phyloP scores from a whole-genome alignment of 1,284 basidiomycete genomes.

The Rhodotorula sp. region DNA sequence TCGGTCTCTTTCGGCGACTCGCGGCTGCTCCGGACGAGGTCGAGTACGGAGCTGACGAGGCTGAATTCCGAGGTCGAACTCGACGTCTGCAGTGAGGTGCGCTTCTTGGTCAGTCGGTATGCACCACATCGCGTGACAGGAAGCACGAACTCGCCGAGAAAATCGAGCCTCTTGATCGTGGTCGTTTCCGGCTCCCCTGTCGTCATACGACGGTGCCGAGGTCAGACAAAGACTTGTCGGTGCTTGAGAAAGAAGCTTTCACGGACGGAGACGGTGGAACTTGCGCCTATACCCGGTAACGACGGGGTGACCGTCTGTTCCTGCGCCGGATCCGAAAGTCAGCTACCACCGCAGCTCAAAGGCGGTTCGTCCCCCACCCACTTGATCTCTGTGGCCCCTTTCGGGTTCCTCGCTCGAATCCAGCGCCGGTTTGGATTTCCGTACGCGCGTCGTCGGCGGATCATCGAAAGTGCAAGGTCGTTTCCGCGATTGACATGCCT shows the following conservation, averaged over 20 bases:
- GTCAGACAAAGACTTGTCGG: too few species aligned
- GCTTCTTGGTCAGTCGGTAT: not conserved
- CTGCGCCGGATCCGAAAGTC: not conserved
- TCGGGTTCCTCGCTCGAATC: not conserved
- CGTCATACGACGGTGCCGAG: too few species aligned
- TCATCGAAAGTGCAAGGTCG: constrained; percentile 43
- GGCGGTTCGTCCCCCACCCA: not conserved
- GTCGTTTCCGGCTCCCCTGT: not conserved
- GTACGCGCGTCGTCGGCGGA: constrained; percentile 42
- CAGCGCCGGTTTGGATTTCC: constrained; percentile 19
- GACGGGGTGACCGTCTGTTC: not conserved
- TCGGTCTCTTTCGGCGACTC: not conserved
- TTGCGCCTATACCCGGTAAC: too few species aligned
- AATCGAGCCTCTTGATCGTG: not conserved
- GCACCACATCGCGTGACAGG: not conserved
- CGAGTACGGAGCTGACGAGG: not conserved
- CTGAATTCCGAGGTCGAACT: not conserved
- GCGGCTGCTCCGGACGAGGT: not conserved
- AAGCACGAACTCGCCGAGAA: not conserved
- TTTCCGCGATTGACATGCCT: constrained; percentile 37
- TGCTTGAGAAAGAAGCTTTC: too few species aligned
- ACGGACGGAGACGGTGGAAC: too few species aligned
- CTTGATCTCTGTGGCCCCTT: not conserved
- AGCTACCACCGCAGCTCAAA: not conserved
- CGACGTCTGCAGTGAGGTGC: not conserved